Evolutionary conservation across 306 rosid genomes (phyloP).

Genomic region (Benincasa hispida): DNA sequence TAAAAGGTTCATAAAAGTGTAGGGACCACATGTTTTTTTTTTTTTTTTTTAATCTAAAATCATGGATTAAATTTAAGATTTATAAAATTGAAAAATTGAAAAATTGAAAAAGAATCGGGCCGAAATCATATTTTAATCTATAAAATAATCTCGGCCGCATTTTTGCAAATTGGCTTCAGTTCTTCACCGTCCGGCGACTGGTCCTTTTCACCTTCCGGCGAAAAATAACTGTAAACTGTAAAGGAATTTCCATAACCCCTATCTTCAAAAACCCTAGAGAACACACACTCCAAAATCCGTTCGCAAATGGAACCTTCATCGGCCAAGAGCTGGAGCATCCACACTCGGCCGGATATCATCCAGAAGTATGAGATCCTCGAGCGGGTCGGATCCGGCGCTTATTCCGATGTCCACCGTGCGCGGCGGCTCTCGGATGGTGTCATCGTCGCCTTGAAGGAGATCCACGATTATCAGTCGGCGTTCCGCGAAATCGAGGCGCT

Average conservation of each 20-base stretch:
- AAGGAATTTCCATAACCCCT: background rate
- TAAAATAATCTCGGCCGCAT: background rate
- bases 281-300: background rate
- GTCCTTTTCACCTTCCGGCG: background rate
- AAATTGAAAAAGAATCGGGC: no score
- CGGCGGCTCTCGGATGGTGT: conserved; percentile 51
- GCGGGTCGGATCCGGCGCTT: conserved; percentile 76
- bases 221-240: background rate
- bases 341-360: conserved; percentile 60
- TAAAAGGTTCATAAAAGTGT: no score
- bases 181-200: background rate
- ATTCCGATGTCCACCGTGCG: conserved; percentile 75
- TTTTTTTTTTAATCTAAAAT: no score
- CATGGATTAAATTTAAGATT: no score
- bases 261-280: background rate
- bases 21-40: no score
- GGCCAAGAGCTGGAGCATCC: conserved; percentile 77
- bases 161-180: background rate
- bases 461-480: conserved; percentile 76
- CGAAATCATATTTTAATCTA: no score
- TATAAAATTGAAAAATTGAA: no score
- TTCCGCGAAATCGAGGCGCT: conserved; percentile 75
- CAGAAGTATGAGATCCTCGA: conserved; percentile 53
- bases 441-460: conserved; percentile 76
- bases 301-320: conserved; percentile 36